Percentiles rank a stretch among this genome's conserved stretches.
These are phyloP conservation scores for Avena atlantica DNA, from an alignment of 176 grass and related monocot species.

Conservation along the genomic window DNA sequence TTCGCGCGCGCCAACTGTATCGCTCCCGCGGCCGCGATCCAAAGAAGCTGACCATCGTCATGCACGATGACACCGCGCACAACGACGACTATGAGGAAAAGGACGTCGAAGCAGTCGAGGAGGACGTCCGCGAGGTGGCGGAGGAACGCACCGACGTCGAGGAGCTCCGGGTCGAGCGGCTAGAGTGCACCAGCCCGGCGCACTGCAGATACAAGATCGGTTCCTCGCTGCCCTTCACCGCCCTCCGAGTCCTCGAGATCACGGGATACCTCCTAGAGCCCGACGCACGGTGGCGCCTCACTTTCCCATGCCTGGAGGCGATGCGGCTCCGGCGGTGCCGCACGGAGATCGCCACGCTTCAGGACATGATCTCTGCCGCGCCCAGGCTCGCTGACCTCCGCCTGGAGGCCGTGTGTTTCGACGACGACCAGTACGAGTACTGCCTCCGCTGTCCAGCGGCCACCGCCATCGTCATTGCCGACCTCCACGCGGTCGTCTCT, in stretches of 20 bases:
- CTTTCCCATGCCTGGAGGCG: not conserved
- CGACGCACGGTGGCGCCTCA: not conserved
- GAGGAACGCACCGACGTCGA: too few species aligned
- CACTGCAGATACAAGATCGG: too few species aligned
- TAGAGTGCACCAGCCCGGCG: too few species aligned
- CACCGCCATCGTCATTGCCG: not conserved
- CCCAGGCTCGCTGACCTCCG: not conserved
- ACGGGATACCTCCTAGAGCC: not conserved
- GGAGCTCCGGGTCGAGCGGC: too few species aligned
- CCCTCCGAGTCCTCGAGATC: not conserved
- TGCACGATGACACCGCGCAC: too few species aligned
- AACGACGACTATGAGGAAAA: too few species aligned
- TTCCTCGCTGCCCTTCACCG: not conserved
- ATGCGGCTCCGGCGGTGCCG: not conserved
- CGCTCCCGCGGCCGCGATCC: too few species aligned
- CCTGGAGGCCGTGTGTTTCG: not conserved
- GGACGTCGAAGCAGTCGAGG: too few species aligned
- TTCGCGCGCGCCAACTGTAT: too few species aligned
- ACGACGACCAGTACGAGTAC: not conserved
- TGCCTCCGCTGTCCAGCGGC: not conserved
- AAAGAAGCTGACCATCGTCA: too few species aligned
- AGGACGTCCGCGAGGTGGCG: too few species aligned
- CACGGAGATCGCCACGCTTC: not conserved
- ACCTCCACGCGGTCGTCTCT: not conserved
- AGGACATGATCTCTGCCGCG: not conserved